Base-by-base conservation (phyloP, 2,329 filamentous ascomycete genomes). In the Aspergillus pseudoterreus region DNA sequence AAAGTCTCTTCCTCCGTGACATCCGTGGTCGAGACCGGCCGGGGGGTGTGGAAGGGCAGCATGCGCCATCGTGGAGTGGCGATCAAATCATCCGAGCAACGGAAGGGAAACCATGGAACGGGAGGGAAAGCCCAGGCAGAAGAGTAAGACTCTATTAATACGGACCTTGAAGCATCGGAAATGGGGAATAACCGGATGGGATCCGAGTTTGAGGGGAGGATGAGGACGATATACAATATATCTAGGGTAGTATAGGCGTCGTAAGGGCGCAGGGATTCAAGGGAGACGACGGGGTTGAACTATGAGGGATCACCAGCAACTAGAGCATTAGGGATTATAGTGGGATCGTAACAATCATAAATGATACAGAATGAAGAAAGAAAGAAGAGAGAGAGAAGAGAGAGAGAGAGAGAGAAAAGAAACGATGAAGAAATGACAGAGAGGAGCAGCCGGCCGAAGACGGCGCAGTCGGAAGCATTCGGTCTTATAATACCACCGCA, bases 21-120 rank as follows among this genome's bases (percentile, higher is more conserved):
- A 53, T 49, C 49, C 50, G 52, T 41, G 46, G 27, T 48, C 46
- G 38, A 48, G 46, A 48, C 46, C 46, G 30, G 38, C 27, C 24
- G 46, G 46, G 38, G 19, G 19, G n/a, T n/a, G n/a, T n/a, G n/a
- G 22, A 48, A 42, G 38, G 42, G 38, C 19, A 17, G 35, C 12
- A n/a, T n/a, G 15, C 35, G 35, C 35, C 35, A 38, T 38, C 8
- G 6, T 30, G 9, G 36, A 35, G 46, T 48, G 46, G 46, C 46
- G 46, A 48, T 27, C 36, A 9, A 32, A 22, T 42, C 39, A 30
- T 30, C 38, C 36, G 38, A 19, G 33, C 17, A 39, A 32, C 19
- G 35, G 45, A 30, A 22, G n/a, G 15, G 10, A 32, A 48, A 43
- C 46, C 46, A 48, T 48, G 46, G 46, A 43, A 21, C 46, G 19